Base-by-base conservation (phyloP, 495 filamentous ascomycete genomes). In the Hypoxylon subgilvum region DNA sequence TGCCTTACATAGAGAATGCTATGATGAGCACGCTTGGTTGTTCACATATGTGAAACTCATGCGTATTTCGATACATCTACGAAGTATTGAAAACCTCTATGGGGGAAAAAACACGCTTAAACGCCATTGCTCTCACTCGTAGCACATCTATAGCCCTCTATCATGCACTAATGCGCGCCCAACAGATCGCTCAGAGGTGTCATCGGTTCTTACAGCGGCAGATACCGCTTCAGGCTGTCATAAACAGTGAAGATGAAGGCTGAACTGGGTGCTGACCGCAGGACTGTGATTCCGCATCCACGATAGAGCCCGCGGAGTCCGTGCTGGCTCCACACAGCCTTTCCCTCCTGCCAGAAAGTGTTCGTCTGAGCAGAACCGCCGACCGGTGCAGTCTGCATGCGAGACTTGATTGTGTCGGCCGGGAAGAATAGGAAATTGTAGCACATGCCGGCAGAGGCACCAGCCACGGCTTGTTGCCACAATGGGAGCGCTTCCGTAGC, bases 361-460 rank as follows among this genome's bases (percentile, higher is more conserved):
- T 78, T 80, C 28, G 79, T 77, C 28, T 70, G 68, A 0, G 63
- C 71, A 19, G 68, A 62, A 17, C 63, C 54, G 10, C 77, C 78
- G 43, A 93, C 79, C 23, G 91, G 87, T 39, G 88, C 84, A 0
- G 95, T 97, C 72, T 99, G 94, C 86, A 99, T 95, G 5, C 93
- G 84, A 7, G 87, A 92, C 71, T 98, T 98, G 76, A 98, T 87
- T 1, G 94, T 97, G 68, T 98, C 94, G 32, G 95, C 94, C 0
- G 94, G 94, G 72, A 92, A 98, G 77, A 96, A 96, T 21, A 96
- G 69, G 65, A 97, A 96, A 65, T 97, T 98, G 69, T 97, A 98
- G 47, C 82, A 85, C 76, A 97, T 89, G 36, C 94, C 94, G 14
- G 93, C 92, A 10, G 85, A 79, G n/a, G 92, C 92, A n/a, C 92